phyloP scores from a whole-genome alignment of 176 grass and related monocot species.

The Raddia guianensis region DNA sequence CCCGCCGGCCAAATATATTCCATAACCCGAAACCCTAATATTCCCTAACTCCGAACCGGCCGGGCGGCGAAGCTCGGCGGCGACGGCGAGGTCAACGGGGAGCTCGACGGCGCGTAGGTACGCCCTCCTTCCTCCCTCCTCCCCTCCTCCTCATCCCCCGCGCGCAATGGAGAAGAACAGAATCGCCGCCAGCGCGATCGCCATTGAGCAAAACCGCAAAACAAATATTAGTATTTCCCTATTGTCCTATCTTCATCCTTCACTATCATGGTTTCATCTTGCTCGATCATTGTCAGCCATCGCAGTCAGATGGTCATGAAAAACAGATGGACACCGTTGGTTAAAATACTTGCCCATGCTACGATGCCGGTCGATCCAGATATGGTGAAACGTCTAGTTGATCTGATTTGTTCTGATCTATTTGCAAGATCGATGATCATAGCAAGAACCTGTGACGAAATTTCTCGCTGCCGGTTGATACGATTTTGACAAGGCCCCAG shows the following conservation, averaged over 20 bases:
- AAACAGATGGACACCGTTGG: neutral
- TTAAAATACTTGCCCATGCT: neutral
- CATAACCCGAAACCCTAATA: no score
- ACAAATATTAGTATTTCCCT: neutral
- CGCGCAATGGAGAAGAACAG: no score
- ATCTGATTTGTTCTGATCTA: neutral
- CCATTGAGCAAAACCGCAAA: no score
- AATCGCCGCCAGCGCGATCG: no score
- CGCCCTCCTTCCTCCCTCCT: no score
- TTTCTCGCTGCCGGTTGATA: conserved; percentile 15
- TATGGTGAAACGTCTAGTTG: neutral
- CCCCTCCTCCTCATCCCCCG: no score
- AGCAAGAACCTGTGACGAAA: neutral
- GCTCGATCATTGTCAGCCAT: neutral
- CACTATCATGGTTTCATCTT: neutral
- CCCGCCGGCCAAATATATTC: no score
- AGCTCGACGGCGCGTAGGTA: no score
- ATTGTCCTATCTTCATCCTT: neutral
- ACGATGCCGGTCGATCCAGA: neutral
- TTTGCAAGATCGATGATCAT: neutral
- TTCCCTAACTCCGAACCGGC: no score
- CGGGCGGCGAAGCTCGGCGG: no score
- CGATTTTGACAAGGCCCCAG: neutral
- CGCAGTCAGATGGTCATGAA: neutral
- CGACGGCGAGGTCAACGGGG: no score